Base-by-base conservation (phyloP, 1,284 basidiomycete species). In the Moesziomyces sp. region DNA sequence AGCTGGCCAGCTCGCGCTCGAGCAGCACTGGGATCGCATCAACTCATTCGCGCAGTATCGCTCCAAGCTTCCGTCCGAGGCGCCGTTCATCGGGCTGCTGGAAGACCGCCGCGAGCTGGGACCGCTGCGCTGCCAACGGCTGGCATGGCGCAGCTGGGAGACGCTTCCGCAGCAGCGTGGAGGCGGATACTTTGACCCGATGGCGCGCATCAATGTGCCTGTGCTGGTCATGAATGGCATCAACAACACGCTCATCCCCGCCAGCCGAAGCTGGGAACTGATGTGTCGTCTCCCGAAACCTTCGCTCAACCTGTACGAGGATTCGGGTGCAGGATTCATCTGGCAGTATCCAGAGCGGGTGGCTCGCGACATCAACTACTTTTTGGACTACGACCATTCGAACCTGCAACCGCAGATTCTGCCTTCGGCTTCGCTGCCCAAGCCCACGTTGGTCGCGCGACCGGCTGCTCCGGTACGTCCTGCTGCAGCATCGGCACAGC, bases 231-330 rank as follows among this genome's bases (percentile, higher is more conserved):
- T 70, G 47, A 70, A 63, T 35, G 67, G 67, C 43, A 44, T 64
- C 50, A 70, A 70, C 54, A 70, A 64, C 47, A 23, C 60, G 10
- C 61, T 64, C 53, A 70, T 70, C 46, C 60, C 67, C 6, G 61
- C 67, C 19, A 70, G 67, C 54, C 49, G 67, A 26, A 70, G 67
- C 30, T 70, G 67, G 67, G 67, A 70, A 51, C 67, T 70, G 50
- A 54, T 70, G 61, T 63, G 61, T 42, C 46, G 67, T 1, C 38
- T 70, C 10, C 67, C 67, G 23, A 70, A 64, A 19, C 59, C 67
- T 5, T 47, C 57, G 4, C 24, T 70, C 28, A 64, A 49, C 35
- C 30, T 70, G 28, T 70, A 70, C 53, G 67, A 70, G 28, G 59
- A 70, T 23, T 51, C 61, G 8, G 61, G 67, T 14, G 61, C 67